A percentile compares a stretch with the other conserved stretches of the same genome.
Conservation (phyloP, 2,329 filamentous ascomycete genomes). For the Alternaria atra region DNA sequence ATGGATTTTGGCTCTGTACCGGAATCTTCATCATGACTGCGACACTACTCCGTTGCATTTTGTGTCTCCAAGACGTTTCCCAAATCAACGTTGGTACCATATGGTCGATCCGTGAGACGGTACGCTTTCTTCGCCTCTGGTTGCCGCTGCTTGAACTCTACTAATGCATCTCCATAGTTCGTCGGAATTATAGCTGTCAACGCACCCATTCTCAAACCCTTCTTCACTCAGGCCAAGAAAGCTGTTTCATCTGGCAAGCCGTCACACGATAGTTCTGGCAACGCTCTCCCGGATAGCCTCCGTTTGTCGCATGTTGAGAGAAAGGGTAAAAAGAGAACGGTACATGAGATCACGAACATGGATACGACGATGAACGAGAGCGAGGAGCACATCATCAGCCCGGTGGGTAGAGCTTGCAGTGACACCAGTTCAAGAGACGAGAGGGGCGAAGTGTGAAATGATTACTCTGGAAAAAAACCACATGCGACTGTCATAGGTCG, state of each 20-base stretch:
- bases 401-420: not conserved
- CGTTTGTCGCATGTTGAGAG: slow-evolving; percentile 9
- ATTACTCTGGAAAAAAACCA: not conserved
- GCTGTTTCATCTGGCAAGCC: slow-evolving; percentile 1
- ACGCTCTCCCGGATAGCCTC: not conserved
- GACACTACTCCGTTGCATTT: slow-evolving; percentile 3
- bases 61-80: slow-evolving; percentile 11
- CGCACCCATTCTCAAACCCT: slow-evolving; percentile 8
- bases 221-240: slow-evolving; percentile 1
- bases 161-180: not conserved
- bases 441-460: not conserved
- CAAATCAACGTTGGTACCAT: slow-evolving; percentile 12
- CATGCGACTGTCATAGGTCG: not conserved
- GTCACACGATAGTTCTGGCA: not conserved
- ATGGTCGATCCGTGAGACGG: slow-evolving; percentile 14
- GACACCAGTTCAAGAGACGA: not conserved
- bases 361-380: slow-evolving; percentile 9
- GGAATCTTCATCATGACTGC: slow-evolving; percentile 8
- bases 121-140: not conserved
- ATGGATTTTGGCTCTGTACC: slow-evolving; percentile 8
- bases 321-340: slow-evolving; percentile 8
- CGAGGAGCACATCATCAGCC: slow-evolving; percentile 3
- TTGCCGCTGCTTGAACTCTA: not conserved
- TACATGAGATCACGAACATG: slow-evolving; percentile 6
- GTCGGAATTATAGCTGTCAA: slow-evolving; percentile 11